Evolutionary conservation across 148 eudicot species (phyloP).

Genomic region (Vaccinium vitisidaea): DNA sequence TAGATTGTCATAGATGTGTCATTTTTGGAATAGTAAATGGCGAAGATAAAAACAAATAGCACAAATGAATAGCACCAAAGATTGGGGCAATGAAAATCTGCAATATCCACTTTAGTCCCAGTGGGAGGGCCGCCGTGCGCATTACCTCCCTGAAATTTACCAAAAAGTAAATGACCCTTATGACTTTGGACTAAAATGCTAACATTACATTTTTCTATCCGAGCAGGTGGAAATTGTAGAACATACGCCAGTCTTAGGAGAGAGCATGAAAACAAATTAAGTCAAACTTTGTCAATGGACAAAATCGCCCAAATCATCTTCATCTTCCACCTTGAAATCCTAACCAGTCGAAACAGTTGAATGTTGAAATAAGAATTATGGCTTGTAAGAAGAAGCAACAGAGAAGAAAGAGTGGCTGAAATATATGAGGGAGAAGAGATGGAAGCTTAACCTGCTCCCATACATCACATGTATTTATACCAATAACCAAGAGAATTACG

Average conservation of each 20-base stretch:
- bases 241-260: neutral
- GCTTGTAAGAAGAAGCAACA: neutral
- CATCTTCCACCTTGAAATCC: neutral
- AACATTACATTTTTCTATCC: neutral
- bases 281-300: neutral
- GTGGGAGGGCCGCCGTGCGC: neutral
- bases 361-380: neutral
- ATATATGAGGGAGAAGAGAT: neutral
- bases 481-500: neutral
- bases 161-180: neutral
- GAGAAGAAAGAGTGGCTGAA: neutral
- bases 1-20: neutral
- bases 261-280: neutral
- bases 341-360: neutral
- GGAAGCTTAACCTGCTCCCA: neutral
- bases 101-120: neutral
- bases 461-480: neutral
- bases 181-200: neutral
- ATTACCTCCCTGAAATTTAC: neutral
- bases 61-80: neutral
- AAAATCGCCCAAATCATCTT: neutral
- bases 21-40: neutral
- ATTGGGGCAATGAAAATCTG: neutral
- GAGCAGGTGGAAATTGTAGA: neutral
- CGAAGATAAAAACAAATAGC: neutral